Percentiles rank a stretch among this genome's conserved stretches.
Conservation (phyloP, 2,329 filamentous ascomycete species). For the Penicillium sp. region DNA sequence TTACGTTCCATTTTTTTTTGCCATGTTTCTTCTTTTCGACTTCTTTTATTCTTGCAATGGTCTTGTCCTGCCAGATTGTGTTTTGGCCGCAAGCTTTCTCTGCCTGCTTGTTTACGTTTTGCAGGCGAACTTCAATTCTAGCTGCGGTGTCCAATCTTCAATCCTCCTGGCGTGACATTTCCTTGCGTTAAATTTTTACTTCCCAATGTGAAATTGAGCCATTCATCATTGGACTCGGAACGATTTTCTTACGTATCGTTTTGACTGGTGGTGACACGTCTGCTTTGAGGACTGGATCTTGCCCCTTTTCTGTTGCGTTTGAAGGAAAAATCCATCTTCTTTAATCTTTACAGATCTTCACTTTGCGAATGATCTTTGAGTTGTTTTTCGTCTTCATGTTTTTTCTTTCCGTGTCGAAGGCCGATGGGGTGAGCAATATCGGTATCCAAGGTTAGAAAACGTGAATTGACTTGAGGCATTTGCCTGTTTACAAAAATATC, state of each 20-base stretch:
- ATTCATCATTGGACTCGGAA: constrained; percentile 6
- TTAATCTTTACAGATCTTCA: not conserved
- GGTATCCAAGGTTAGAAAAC: not conserved
- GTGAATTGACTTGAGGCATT: constrained; percentile 3
- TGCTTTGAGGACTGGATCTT: not conserved
- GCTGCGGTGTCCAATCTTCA: not conserved
- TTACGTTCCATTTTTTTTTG: constrained; percentile 14
- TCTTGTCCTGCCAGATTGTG: not conserved
- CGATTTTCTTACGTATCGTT: constrained; percentile 8
- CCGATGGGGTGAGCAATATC: not conserved
- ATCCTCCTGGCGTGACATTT: not conserved
- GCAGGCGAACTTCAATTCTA: not conserved
- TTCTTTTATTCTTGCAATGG: constrained; percentile 10
- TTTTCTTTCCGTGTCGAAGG: not conserved
- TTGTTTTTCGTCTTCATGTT: constrained; percentile 1
- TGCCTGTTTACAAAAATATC: not conserved
- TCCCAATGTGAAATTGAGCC: constrained; percentile 13
- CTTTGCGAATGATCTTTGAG: not conserved
- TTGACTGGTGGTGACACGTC: constrained; percentile 5
- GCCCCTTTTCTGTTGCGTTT: not conserved
- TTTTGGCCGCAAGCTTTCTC: not conserved
- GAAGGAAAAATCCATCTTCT: not conserved
- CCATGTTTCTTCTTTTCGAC: constrained; percentile 15
- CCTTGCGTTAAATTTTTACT: constrained; percentile 6
- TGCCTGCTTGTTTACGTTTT: not conserved